phyloP scores from a whole-genome alignment of 2,329 filamentous ascomycete genomes.

The Claviceps spartinae region DNA sequence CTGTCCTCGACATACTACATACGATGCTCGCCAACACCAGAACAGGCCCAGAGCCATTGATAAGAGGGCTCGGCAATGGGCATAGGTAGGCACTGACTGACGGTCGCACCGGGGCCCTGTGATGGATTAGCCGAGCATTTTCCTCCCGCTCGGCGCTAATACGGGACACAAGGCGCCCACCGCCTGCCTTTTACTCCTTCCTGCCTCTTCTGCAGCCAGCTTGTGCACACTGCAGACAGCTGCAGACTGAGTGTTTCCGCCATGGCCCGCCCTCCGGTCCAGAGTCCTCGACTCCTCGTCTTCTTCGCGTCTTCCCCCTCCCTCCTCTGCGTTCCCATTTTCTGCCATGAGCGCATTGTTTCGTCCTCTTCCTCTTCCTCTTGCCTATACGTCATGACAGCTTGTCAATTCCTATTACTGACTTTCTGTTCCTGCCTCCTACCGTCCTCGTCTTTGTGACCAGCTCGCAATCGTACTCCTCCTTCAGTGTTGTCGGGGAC shows the following conservation, averaged over 20 bases:
- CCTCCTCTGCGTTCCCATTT: constrained; percentile 1
- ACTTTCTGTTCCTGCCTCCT: constrained; percentile 4
- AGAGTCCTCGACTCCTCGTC: background rate
- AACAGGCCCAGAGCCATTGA: too few relatives aligned
- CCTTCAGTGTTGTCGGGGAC: background rate
- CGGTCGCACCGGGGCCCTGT: background rate
- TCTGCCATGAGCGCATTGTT: constrained; percentile 7
- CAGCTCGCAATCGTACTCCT: constrained; percentile 7
- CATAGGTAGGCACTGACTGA: too few relatives aligned
- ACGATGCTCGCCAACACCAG: too few relatives aligned
- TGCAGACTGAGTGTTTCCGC: constrained; percentile 2
- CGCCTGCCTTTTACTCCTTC: too few relatives aligned
- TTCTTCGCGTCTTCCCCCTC: constrained; percentile 3
- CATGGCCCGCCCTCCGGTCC: background rate
- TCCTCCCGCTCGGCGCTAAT: background rate
- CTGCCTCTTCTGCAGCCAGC: background rate
- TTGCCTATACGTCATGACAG: constrained; percentile 9
- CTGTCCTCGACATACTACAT: too few relatives aligned
- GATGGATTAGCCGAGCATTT: constrained; percentile 6
- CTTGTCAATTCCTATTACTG: constrained; percentile 3
- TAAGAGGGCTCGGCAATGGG: too few relatives aligned
- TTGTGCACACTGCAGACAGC: background rate
- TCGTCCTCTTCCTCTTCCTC: constrained; percentile 1
- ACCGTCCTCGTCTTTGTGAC: constrained; percentile 5
- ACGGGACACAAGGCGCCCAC: too few relatives aligned